Percentiles rank a stretch among this genome's conserved stretches.
These are phyloP conservation scores for Solanum bulbocastanum DNA, from an alignment of 257 asterid genomes.

Conservation along the genomic window DNA sequence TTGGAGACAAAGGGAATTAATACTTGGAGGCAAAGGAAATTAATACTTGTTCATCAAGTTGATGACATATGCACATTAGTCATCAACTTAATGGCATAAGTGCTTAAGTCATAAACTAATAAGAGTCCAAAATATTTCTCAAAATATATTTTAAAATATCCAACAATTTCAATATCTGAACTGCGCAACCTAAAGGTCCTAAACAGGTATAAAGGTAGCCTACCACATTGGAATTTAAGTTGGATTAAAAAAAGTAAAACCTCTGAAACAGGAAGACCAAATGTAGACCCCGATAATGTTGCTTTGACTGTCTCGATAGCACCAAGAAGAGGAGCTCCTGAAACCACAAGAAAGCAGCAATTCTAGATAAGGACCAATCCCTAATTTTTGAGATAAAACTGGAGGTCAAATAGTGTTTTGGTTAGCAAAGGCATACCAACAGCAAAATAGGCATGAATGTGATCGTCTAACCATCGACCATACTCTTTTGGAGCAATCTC, in stretches of 20 bases:
- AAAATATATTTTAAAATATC: neutral
- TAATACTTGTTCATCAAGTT: no score
- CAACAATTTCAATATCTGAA: neutral
- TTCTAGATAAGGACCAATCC: conserved; percentile 5
- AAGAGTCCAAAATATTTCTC: neutral
- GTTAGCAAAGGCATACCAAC: conserved; percentile 62
- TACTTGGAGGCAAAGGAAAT: no score
- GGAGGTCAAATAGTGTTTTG: conserved; percentile 7
- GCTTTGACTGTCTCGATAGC: conserved; percentile 77
- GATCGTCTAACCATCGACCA: conserved; percentile 79
- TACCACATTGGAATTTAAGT: neutral
- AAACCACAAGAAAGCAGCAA: conserved; percentile 15
- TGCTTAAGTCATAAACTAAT: neutral
- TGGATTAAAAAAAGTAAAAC: conserved; percentile 27
- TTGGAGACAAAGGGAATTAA: no score
- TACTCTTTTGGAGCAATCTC: conserved; percentile 93
- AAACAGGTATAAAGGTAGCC: neutral
- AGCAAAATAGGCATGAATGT: conserved; percentile 96
- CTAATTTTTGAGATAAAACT: neutral
- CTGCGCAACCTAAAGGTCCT: neutral
- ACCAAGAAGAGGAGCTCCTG: conserved; percentile 98
- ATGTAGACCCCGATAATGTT: conserved; percentile 66
- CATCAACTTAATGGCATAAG: neutral
- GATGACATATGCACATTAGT: no score
- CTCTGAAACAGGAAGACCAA: conserved; percentile 96